Conservation (phyloP, 2,329 filamentous ascomycete species). For the Sclerotinia borealis region DNA sequence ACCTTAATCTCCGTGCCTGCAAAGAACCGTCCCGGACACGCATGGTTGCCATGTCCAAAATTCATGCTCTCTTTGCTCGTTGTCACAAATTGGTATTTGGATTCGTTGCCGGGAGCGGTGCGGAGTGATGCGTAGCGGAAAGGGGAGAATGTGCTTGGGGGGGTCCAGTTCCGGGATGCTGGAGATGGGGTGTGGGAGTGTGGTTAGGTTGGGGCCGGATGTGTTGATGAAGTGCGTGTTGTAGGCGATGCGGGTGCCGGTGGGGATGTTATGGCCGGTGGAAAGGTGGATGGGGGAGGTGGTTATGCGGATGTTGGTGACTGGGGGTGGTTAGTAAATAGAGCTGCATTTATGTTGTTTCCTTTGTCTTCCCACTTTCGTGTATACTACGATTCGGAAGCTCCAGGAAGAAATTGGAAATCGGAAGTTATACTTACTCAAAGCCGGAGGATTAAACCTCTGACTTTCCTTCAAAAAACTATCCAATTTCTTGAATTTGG, state of each 20-base stretch:
- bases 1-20: neutral
- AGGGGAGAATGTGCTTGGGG: neutral
- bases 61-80: neutral
- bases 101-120: neutral
- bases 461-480: conserved; percentile 39
- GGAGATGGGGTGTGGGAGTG: neutral
- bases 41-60: conserved; percentile 2
- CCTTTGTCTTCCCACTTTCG: neutral
- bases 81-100: neutral
- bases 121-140: neutral
- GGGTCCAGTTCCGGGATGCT: neutral
- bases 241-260: conserved; percentile 24
- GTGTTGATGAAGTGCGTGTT: conserved; percentile 27
- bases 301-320: neutral
- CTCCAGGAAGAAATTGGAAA: neutral
- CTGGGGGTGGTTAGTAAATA: conserved; percentile 16
- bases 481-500: conserved; percentile 34
- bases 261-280: neutral
- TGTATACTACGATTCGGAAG: neutral
- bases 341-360: conserved; percentile 9
- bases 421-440: conserved; percentile 18
- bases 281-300: conserved; percentile 21
- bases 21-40: conserved; percentile 5
- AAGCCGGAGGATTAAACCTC: conserved; percentile 31
- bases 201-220: conserved; percentile 13